Evolutionary conservation across 768 basidiomycete species (phyloP).

Genomic region (Tephrocybe rancida): DNA sequence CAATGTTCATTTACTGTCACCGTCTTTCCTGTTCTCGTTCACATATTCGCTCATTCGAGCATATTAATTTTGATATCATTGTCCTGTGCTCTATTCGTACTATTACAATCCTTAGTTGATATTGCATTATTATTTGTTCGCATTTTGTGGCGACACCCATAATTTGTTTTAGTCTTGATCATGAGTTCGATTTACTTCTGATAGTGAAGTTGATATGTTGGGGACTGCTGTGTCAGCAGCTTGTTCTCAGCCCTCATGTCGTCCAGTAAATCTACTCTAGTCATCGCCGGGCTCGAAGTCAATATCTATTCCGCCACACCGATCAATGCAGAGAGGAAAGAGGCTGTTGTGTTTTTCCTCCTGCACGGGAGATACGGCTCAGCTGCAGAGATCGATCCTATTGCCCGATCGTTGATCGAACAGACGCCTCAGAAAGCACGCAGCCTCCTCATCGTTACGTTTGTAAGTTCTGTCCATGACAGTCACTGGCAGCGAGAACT

Average conservation of each 20-base stretch:
- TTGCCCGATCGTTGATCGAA: slow-evolving; percentile 27
- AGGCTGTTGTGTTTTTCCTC: slow-evolving; percentile 39
- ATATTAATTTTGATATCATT: slow-evolving; percentile 16
- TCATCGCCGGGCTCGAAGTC: slow-evolving; percentile 39
- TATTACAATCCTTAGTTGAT: slow-evolving; percentile 2
- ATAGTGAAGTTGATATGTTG: no score
- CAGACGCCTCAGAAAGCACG: slow-evolving; percentile 11
- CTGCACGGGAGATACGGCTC: slow-evolving; percentile 44
- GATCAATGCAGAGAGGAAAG: slow-evolving; percentile 6
- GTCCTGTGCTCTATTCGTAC: slow-evolving; percentile 12
- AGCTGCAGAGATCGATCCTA: slow-evolving; percentile 26
- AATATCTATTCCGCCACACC: slow-evolving; percentile 31
- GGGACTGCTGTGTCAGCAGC: no score
- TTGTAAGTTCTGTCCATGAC: slow-evolving; percentile 33
- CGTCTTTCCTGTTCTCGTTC: slow-evolving; percentile 2
- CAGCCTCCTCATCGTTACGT: slow-evolving; percentile 37
- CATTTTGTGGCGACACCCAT: no score
- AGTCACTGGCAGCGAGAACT: not conserved
- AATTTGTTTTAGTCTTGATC: no score
- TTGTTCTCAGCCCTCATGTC: no score
- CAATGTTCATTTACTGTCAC: not conserved
- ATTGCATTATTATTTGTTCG: no score
- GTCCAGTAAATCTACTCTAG: slow-evolving; percentile 22
- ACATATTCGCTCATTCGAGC: slow-evolving; percentile 5
- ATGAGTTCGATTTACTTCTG: no score